Conservation (phyloP, 768 basidiomycete species). For the Termitomyces sp. region DNA sequence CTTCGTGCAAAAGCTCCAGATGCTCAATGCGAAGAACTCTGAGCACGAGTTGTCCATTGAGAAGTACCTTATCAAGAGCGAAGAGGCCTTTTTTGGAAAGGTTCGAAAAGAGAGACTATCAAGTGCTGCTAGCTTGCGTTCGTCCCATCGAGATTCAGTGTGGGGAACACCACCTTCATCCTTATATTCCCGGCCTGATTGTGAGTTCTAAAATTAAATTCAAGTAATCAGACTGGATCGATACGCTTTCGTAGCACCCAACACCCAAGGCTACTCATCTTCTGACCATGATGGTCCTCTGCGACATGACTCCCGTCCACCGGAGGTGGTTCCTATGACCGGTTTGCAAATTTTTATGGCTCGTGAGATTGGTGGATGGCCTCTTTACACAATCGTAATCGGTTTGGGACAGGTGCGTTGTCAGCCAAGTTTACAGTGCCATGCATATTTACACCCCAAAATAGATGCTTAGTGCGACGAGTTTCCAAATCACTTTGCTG, state of each 20-base stretch:
- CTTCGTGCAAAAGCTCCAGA: slow-evolving; percentile 82
- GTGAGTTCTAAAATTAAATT: slow-evolving; percentile 39
- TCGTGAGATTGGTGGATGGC: slow-evolving; percentile 80
- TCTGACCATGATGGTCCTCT: slow-evolving; percentile 39
- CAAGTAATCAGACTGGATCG: neutral
- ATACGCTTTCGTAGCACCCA: slow-evolving; percentile 35
- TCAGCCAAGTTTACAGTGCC: neutral
- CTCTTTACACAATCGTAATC: slow-evolving; percentile 86
- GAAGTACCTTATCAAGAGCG: slow-evolving; percentile 84
- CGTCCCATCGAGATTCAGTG: slow-evolving; percentile 74
- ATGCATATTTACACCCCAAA: slow-evolving; percentile 5
- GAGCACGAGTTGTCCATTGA: slow-evolving; percentile 91
- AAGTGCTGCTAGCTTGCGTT: slow-evolving; percentile 73
- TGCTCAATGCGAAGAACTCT: slow-evolving; percentile 79
- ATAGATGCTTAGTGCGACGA: slow-evolving; percentile 84
- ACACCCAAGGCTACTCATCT: slow-evolving; percentile 36
- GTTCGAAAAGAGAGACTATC: slow-evolving; percentile 86
- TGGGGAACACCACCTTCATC: slow-evolving; percentile 72
- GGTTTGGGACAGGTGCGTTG: slow-evolving; percentile 68
- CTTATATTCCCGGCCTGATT: slow-evolving; percentile 67
- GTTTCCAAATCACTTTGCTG: slow-evolving; percentile 91
- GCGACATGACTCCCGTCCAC: slow-evolving; percentile 42
- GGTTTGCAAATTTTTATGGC: slow-evolving; percentile 81
- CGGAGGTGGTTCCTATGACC: slow-evolving; percentile 75
- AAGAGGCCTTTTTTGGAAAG: slow-evolving; percentile 89